These are phyloP conservation scores for Xylaria sp. DNA, from an alignment of 2,329 filamentous ascomycete genomes.

Conservation along the genomic window DNA sequence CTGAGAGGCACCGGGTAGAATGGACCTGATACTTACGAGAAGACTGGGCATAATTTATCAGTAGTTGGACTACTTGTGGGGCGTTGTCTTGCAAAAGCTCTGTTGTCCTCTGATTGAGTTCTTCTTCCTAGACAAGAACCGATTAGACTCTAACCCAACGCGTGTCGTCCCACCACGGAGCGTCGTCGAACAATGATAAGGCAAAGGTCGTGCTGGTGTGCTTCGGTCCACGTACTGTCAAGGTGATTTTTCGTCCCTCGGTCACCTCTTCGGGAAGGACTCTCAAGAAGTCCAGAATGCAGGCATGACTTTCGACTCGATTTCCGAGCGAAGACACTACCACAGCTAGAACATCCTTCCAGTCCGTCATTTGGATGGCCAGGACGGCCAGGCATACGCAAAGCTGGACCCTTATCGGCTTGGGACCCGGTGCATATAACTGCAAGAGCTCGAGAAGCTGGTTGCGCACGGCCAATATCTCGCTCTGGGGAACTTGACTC, in stretches of 20 bases:
- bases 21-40: constrained; percentile 66
- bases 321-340: constrained; percentile 80
- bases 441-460: constrained; percentile 84
- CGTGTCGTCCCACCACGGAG: constrained; percentile 40
- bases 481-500: constrained; percentile 78
- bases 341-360: constrained; percentile 88
- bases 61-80: constrained; percentile 80
- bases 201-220: constrained; percentile 51
- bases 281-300: constrained; percentile 93
- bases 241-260: constrained; percentile 98
- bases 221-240: constrained; percentile 88
- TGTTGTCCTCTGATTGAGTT: constrained; percentile 81
- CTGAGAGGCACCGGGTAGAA: neutral
- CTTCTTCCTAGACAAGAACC: constrained; percentile 80
- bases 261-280: constrained; percentile 98
- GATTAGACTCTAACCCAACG: constrained; percentile 52
- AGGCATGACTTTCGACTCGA: constrained; percentile 79
- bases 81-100: constrained; percentile 93
- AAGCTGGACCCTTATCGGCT: constrained; percentile 85
- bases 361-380: constrained; percentile 93
- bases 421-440: constrained; percentile 79
- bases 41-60: constrained; percentile 90
- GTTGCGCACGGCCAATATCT: constrained; percentile 78
- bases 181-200: constrained; percentile 36
- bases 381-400: constrained; percentile 94